Base-by-base conservation (phyloP, 1,139 yeast species). In the Wickerhamomyces sp. region DNA sequence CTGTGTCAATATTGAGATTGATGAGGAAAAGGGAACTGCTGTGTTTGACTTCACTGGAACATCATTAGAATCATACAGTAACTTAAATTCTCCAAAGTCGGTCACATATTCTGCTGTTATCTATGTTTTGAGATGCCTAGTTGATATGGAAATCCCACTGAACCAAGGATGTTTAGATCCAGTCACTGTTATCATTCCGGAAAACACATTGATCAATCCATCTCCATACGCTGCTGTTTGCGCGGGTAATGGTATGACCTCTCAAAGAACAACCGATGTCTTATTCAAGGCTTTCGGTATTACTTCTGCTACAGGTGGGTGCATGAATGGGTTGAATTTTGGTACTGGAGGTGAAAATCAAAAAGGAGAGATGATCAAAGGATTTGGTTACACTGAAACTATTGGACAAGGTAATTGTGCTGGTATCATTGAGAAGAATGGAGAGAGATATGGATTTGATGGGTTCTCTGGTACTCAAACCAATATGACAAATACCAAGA, bases 1-100 rank as follows among this genome's bases (percentile, higher is more conserved):
- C 38, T 56, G 65, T 23, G 69, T 80, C 26, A 57, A 64, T 13
- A 69, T 81, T 44, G 69, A 69, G 23, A 67, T 79, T 40, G 65
- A 70, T 41, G 67, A 62, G 1, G 64, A 64, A 5, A 62, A 64
- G 7, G 82, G 82, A n/a, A 64, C 71, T 15, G 78, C 80, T 2
- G 59, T 62, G 7, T 78, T 81, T 59, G 86, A 81, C 54, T 81
- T 81, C 56, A 64, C 70, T 6, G 86, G 85, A 15, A 70, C 76
- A 7, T 65, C 74, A 4, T 54, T 63, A 11, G 74, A 72, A 53
- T 65, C 71, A 0, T 71, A 67, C 55, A 65, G 67, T 43, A 70
- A 71, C 48, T 63, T 70, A 55, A 72, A 72, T 57, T 72, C 75
- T 32, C 76, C 76, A 26, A 64, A 57, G 42, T 68, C 76, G 1